A percentile compares a stretch with the other conserved stretches of the same genome.
Evolutionary conservation across 2,329 filamentous ascomycete genomes (phyloP).

Genomic region (Colletotrichum orbiculare): DNA sequence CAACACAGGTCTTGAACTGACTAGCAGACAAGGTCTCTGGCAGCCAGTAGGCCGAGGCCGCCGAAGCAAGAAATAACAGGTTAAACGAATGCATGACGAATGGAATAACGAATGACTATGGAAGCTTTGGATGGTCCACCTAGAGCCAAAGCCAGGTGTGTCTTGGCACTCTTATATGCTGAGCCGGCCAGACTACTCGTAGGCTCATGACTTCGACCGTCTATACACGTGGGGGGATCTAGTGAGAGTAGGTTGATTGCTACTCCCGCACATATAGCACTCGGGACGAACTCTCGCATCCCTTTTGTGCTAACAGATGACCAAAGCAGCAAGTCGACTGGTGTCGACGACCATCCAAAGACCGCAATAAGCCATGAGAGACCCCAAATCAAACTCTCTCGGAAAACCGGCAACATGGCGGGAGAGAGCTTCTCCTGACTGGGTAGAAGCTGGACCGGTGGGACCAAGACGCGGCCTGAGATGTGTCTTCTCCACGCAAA

Average conservation of each 20-base stretch:
- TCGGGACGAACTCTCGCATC: slow-evolving; percentile 6
- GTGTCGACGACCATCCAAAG: background rate
- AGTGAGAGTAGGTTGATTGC: background rate
- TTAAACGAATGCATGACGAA: background rate
- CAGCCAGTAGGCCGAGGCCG: slow-evolving; percentile 24
- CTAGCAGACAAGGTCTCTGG: slow-evolving; percentile 17
- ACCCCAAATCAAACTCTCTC: background rate
- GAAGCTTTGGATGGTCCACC: too few species aligned
- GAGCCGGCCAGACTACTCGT: background rate
- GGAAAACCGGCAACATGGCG: background rate
- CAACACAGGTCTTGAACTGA: slow-evolving; percentile 26
- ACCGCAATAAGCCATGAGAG: background rate
- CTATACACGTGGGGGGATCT: background rate
- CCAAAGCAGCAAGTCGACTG: background rate
- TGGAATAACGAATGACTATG: background rate
- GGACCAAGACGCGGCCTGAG: background rate
- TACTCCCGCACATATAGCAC: background rate
- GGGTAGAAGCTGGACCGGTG: background rate
- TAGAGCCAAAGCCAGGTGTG: background rate
- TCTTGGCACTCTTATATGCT: background rate
- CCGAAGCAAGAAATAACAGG: background rate
- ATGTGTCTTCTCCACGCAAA: background rate
- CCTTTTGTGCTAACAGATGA: background rate
- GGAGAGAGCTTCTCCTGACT: background rate
- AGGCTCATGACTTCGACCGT: background rate